These are phyloP conservation scores for Noccaea bulbosa DNA, from an alignment of 345 rosid species.

Conservation along the genomic window DNA sequence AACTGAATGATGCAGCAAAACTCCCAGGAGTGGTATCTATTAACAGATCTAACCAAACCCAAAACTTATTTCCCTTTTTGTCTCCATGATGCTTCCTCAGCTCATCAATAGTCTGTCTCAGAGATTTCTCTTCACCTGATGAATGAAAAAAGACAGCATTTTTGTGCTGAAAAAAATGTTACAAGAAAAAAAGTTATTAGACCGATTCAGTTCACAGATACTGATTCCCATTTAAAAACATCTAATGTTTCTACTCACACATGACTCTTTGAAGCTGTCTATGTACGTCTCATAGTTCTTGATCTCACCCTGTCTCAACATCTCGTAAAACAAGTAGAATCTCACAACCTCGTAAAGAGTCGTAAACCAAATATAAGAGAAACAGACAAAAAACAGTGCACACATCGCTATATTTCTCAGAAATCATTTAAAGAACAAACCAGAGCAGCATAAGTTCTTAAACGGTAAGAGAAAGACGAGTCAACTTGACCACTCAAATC, in stretches of 20 bases:
- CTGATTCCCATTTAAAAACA: not conserved
- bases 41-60: constrained; percentile 84
- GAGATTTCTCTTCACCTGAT: constrained; percentile 68
- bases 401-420: no score
- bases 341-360: constrained; percentile 68
- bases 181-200: constrained; percentile 31
- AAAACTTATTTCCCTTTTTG: constrained; percentile 62
- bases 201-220: not conserved
- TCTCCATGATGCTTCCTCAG: constrained; percentile 63
- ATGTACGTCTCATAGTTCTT: constrained; percentile 67
- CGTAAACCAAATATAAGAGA: no score
- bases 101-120: constrained; percentile 57
- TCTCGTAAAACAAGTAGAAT: constrained; percentile 75
- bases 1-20: no score
- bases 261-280: constrained; percentile 61
- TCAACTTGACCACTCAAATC: no score
- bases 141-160: constrained; percentile 61
- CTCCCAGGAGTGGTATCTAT: constrained; percentile 53
- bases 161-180: constrained; percentile 57
- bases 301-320: constrained; percentile 87
- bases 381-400: no score
- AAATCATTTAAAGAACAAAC: no score
- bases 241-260: constrained; percentile 57
- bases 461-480: no score
- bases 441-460: no score